Evolutionary conservation across 805 yeast species (phyloP), one percentile per base, ranked within the genome.

Genomic region (Isabelozyma gotoi): DNA sequence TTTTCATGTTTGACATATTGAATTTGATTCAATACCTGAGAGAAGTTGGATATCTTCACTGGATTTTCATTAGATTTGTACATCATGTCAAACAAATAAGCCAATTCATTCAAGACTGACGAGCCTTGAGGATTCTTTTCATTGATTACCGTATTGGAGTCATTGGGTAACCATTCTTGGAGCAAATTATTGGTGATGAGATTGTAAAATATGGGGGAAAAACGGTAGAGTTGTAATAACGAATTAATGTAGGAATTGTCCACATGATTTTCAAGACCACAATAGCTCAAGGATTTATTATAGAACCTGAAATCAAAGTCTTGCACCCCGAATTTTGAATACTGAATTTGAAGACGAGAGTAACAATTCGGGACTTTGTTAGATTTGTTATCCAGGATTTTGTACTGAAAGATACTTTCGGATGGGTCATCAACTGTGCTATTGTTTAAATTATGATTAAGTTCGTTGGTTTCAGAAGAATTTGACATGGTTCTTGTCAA

Each of bases 1-100:
- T 83, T 84, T 21, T 77, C 57, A 3, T 68, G 67, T 15, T 65
- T 57, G 0, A 88, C 87, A 24, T 78, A 79, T 1, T 47, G 49
- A 44, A 59, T 59, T n/a, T 63, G 54, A 42, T 56, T 63, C 41
- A 71, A 50, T 4, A 62, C 59, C 38, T 67, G 66, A 2, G 72
- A 84, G 56, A 92, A 89, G 58, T 94, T 94, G 2, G 90, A 73
- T 0, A 96, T 85, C 33, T 88, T 80, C 54, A 92, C 89, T 52
- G 86, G 88, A 32, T 78, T 77, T 0, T 96, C 94, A 11, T 76
- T 66, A 0, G 96, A 89, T 59, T 88, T 87, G 34, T 76, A 76
- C 65, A 92, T 76, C 99, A 94, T 92, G 57, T 95, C 98, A 64
- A 81, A 88, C 11, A 95, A 67, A 49, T 89, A 88, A 0, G 97